A percentile compares a stretch with the other conserved stretches of the same genome.
Conservation (phyloP, 495 filamentous ascomycete species). For the Penicillium roqueforti region DNA sequence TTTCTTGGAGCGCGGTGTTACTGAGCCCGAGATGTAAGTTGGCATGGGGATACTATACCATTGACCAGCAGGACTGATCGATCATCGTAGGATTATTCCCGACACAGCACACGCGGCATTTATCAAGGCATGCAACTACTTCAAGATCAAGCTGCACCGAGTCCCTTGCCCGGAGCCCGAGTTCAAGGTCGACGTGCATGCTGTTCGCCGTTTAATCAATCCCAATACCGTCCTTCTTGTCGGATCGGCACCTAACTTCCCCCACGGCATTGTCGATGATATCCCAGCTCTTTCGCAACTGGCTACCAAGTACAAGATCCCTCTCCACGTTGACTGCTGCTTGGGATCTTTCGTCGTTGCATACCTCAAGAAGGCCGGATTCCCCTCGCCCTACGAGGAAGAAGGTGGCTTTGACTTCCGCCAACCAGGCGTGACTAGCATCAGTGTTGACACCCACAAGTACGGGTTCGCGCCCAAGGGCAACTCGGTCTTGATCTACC, state of each 20-base stretch:
- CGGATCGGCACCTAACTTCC: constrained; percentile 94
- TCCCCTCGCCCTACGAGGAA: constrained; percentile 57
- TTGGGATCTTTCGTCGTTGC: constrained; percentile 92
- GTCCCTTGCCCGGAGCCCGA: constrained; percentile 80
- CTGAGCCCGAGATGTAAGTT: constrained; percentile 87
- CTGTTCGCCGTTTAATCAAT: constrained; percentile 83
- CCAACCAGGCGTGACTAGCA: constrained; percentile 87
- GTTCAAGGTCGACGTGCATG: constrained; percentile 75
- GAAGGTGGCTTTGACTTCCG: constrained; percentile 88
- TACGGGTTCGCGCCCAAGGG: constrained; percentile 99
- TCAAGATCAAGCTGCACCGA: constrained; percentile 90
- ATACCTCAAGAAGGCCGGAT: constrained; percentile 86
- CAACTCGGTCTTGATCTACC: constrained; percentile 88
- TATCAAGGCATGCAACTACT: constrained; percentile 90
- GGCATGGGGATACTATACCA: not conserved
- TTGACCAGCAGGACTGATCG: constrained; percentile 13
- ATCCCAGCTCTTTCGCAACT: constrained; percentile 82
- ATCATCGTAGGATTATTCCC: constrained; percentile 72
- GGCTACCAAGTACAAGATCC: constrained; percentile 70
- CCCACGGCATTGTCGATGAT: constrained; percentile 96
- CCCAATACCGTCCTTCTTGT: constrained; percentile 95
- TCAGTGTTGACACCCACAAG: constrained; percentile 96
- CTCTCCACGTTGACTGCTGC: constrained; percentile 96
- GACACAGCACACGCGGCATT: constrained; percentile 95
- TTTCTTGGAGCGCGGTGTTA: constrained; percentile 75